Base-by-base conservation (phyloP, 2,329 filamentous ascomycete genomes). In the Colletotrichum spaethianum region DNA sequence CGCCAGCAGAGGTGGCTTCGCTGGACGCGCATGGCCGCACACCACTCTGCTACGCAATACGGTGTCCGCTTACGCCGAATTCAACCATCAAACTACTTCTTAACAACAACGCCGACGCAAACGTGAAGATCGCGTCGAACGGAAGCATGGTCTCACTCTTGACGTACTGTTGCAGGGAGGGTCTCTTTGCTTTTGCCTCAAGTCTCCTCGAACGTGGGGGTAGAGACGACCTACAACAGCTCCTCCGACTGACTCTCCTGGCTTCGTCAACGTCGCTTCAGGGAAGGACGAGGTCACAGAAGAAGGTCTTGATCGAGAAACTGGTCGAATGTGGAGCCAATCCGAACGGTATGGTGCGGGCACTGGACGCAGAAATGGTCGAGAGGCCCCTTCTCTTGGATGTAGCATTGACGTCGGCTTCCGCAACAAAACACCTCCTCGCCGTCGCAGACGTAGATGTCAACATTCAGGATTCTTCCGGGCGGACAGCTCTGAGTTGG, bases 371-470 rank as follows among this genome's bases (percentile, higher is more conserved):
- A 26, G 44, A 36, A 16, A 14, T 63, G 18, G 44, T 5, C 16
- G 26, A 63, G 53, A n/a, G 31, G 31, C 46, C 46, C 20, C 60
- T 63, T 40, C 60, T 63, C 26, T 61, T 63, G n/a, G 60, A 63
- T 12, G 3, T 63, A 31, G 33, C 16, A 31, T 28, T 63, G 28
- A 28, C 38, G 20, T 63, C 46, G n/a, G 20, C 31, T 28, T 53
- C 33, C 11, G 33, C 46, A 20, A 53, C 31, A 63, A 52, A 63
- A 63, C n/a, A 12, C 26, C 60, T 63, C 20, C 46, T 53, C 14
- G n/a, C 9, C 33, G n/a, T 63, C 14, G 4, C 20, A 63, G 33
- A 20, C 23, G 31, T 40, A 36, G 46, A 53, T 42, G 46, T 63
- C 12, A 63, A 63, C n/a, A 63, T 63, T 31, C 44, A 53, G 46